Conservation (phyloP, 148 eudicot species). For the Heliamphora exappendiculata region DNA sequence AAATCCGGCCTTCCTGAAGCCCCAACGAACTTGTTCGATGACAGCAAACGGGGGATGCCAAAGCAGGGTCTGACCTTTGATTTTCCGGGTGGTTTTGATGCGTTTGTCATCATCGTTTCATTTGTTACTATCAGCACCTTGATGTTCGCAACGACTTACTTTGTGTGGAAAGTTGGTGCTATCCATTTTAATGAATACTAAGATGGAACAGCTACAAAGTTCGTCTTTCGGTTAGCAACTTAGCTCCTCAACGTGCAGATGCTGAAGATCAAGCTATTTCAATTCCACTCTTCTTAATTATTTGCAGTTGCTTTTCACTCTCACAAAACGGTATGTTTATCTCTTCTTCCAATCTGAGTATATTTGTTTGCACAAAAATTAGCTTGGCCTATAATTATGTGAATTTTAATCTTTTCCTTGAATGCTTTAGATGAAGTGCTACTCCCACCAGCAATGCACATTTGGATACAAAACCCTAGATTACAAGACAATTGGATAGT, state of each 20-base stretch:
- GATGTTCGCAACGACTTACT: constrained; percentile 83
- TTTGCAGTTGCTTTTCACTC: neutral
- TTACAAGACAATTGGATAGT: no score
- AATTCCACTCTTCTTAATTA: neutral
- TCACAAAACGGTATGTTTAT: neutral
- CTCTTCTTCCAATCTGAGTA: neutral
- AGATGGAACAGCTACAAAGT: constrained; percentile 3
- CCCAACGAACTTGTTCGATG: constrained; percentile 83
- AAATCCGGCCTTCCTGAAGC: constrained; percentile 81
- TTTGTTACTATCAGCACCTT: constrained; percentile 70
- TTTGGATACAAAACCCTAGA: no score
- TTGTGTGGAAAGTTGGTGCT: constrained; percentile 96
- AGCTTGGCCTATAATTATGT: neutral
- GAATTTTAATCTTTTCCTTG: neutral
- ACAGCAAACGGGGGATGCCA: constrained; percentile 85
- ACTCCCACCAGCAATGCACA: neutral
- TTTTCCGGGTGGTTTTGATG: constrained; percentile 75
- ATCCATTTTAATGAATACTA: constrained; percentile 81
- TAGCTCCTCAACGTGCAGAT: neutral
- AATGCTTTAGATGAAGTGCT: neutral
- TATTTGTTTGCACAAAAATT: neutral
- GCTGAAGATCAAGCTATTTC: neutral
- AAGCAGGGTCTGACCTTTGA: constrained; percentile 68
- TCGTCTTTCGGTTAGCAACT: neutral
- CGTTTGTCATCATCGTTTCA: constrained; percentile 47